These are phyloP conservation scores for Diacronema lutheri DNA, from an alignment of 78 protist genomes.

Conservation along the genomic window DNA sequence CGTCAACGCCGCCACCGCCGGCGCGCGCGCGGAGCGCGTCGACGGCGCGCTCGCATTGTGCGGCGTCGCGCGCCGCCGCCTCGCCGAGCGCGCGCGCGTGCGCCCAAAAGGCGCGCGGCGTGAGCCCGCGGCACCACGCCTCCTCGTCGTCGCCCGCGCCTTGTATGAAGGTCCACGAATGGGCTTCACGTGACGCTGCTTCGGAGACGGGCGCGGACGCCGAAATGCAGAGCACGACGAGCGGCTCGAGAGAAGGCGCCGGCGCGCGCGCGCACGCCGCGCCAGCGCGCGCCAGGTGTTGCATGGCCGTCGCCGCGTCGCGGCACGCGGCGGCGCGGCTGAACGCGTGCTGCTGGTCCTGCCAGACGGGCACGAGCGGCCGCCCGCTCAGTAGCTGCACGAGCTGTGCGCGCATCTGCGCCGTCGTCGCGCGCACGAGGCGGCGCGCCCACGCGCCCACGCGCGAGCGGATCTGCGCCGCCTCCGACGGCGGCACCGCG, in stretches of 20 bases:
- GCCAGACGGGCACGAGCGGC: not conserved
- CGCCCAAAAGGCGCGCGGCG: too few species aligned
- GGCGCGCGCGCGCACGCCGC: too few species aligned
- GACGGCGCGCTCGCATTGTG: too few species aligned
- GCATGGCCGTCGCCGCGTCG: too few species aligned
- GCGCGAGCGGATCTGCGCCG: not conserved
- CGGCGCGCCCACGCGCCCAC: not conserved
- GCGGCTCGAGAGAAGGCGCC: too few species aligned
- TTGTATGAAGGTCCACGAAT: not conserved
- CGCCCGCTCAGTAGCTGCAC: too few species aligned
- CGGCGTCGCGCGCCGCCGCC: too few species aligned
- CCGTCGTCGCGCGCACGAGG: not conserved
- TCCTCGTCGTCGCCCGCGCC: constrained; percentile 21
- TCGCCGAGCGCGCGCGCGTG: too few species aligned
- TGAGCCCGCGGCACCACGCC: not conserved
- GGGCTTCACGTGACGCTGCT: not conserved
- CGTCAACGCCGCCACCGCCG: too few species aligned
- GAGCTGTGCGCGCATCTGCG: not conserved
- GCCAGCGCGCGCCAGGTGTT: too few species aligned
- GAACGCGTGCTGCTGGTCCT: not conserved
- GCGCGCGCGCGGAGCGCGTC: too few species aligned
- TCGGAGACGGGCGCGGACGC: not conserved
- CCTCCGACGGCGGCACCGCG: not conserved
- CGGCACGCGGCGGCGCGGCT: too few species aligned
- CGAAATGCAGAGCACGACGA: not conserved